Percentiles rank a stretch among this genome's conserved stretches.
phyloP scores from a whole-genome alignment of 164 flowering plant genomes.

The Berberis thunbergii region DNA sequence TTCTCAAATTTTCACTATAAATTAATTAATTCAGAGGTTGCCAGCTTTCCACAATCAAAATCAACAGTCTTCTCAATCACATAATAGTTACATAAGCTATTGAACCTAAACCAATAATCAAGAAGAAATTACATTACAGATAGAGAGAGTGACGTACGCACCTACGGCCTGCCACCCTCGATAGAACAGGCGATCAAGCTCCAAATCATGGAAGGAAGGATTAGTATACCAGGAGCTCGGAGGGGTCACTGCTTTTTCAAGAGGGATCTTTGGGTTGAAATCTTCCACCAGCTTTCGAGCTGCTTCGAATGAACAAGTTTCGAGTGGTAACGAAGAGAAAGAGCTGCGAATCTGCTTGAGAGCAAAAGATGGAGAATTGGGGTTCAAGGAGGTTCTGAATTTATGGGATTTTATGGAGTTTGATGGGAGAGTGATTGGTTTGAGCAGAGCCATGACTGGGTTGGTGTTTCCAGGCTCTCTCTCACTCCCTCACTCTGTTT shows the following conservation, averaged over 20 bases:
- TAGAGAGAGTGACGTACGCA: slow-evolving; percentile 11
- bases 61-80: no score
- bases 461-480: neutral
- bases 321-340: neutral
- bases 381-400: neutral
- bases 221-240: slow-evolving; percentile 90
- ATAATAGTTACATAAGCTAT: no score
- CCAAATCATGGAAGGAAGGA: slow-evolving; percentile 47
- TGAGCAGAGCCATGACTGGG: slow-evolving; percentile 10
- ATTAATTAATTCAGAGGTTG: no score
- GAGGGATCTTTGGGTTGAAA: slow-evolving; percentile 58
- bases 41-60: no score
- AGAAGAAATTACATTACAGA: neutral
- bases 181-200: slow-evolving; percentile 62
- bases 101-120: no score
- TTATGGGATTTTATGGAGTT: slow-evolving; percentile 2
- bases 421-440: slow-evolving; percentile 3
- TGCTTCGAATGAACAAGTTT: neutral
- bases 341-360: no score
- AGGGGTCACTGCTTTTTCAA: slow-evolving; percentile 67
- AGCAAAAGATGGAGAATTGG: no score
- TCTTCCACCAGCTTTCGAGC: slow-evolving; percentile 8
- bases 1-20: no score
- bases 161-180: slow-evolving; percentile 86
- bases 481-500: neutral